A percentile compares a stretch with the other conserved stretches of the same genome.
Evolutionary conservation across 805 yeast species (phyloP).

Genomic region (Cyberlindnera mycetangii): DNA sequence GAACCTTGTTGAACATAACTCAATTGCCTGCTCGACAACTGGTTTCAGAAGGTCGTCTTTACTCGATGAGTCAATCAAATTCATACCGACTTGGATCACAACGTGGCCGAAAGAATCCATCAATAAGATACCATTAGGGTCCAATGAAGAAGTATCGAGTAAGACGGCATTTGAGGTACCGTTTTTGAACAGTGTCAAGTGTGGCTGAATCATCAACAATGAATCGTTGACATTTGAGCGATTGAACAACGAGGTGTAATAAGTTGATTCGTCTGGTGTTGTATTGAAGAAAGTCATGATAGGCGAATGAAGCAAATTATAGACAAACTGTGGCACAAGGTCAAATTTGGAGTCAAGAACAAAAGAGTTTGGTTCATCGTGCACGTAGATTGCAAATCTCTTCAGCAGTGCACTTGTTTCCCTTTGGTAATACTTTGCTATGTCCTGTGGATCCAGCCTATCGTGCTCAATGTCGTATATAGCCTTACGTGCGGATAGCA

Average conservation of each 20-base stretch:
- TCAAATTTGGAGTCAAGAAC: conserved; percentile 76
- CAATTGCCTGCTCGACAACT: conserved; percentile 87
- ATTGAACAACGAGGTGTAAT: conserved; percentile 81
- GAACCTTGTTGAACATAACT: conserved; percentile 81
- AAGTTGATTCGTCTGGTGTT: conserved; percentile 97
- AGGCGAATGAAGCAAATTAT: conserved; percentile 90
- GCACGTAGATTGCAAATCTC: conserved; percentile 85
- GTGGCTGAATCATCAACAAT: conserved; percentile 95
- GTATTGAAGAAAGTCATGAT: conserved; percentile 91
- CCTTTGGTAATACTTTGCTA: conserved; percentile 84
- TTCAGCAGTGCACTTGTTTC: conserved; percentile 82
- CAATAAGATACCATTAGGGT: conserved; percentile 76
- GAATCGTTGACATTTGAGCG: conserved; percentile 87
- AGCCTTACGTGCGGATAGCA: conserved; percentile 80
- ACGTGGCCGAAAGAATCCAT: conserved; percentile 95
- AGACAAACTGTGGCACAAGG: conserved; percentile 88
- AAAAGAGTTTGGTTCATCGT: conserved; percentile 77
- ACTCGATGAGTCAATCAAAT: conserved; percentile 81
- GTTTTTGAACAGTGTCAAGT: conserved; percentile 75
- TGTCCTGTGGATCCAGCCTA: conserved; percentile 63
- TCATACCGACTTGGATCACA: conserved; percentile 86
- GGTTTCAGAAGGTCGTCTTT: conserved; percentile 77
- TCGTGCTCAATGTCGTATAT: conserved; percentile 75
- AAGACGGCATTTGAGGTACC: conserved; percentile 84
- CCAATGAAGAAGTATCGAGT: conserved; percentile 84